Evolutionary conservation across 2,329 filamentous ascomycete genomes (phyloP).

Genomic region (Fusarium sp.): DNA sequence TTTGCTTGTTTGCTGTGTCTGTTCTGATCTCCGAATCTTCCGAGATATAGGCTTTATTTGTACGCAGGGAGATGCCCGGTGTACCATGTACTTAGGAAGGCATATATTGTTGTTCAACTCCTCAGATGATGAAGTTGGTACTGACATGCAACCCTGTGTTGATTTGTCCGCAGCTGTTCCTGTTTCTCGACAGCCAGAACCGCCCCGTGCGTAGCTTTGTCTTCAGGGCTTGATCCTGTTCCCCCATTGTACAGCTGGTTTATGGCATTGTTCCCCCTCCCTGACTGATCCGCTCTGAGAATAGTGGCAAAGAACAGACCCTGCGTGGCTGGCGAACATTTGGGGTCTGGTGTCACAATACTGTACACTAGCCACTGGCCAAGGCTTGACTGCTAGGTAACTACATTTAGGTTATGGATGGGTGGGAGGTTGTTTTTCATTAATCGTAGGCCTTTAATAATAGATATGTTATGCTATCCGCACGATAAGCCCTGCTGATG

Average conservation of each 20-base stretch:
- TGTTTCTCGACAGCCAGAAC: not conserved
- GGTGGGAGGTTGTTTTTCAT: no score
- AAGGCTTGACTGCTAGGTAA: no score
- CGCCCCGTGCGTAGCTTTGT: no score
- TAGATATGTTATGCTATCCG: no score
- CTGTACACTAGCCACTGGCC: no score
- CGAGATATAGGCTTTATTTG: not conserved
- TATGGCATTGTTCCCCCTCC: not conserved
- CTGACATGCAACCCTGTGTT: not conserved
- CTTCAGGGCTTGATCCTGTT: not conserved
- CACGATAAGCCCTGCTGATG: no score
- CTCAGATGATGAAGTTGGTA: not conserved
- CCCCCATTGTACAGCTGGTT: not conserved
- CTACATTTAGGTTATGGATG: no score
- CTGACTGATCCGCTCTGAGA: no score
- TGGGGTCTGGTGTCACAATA: no score
- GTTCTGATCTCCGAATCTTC: not conserved
- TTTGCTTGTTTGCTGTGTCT: not conserved
- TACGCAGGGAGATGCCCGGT: not conserved
- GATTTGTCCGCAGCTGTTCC: not conserved
- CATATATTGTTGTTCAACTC: not conserved
- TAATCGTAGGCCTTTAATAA: no score
- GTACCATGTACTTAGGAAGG: not conserved
- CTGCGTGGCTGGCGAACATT: no score
- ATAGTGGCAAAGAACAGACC: no score